Base-by-base conservation (phyloP, 2,329 filamentous ascomycete genomes). In the Colletotrichum sp. region DNA sequence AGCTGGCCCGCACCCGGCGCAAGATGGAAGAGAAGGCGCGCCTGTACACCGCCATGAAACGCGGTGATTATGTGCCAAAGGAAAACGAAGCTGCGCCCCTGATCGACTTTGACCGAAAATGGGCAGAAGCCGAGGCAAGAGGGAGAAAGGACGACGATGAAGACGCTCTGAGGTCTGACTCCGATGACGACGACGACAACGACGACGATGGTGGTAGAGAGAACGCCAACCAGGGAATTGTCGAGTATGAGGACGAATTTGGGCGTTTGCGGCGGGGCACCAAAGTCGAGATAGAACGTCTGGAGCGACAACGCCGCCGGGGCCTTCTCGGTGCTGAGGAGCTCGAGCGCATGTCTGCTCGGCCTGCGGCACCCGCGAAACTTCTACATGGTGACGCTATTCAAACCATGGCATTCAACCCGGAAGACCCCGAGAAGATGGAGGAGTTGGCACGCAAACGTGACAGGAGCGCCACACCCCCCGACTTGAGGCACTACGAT, bases 41-140 rank as follows among this genome's bases (percentile, higher is more conserved):
- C 6, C 86, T 97, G 3, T 99, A 99, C 85, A 93, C 94, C 8
- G 94, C 95, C 49, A 94, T 99, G 92, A 98, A 98, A 85, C 91
- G 95, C 39, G 96, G 96, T n/a, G 94, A 98, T 82, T 93, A 95
- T 84, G 88, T 95, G n/a, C 88, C 90, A 18, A 90, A 90, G 71
- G 91, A 94, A 79, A 91, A 93, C 82, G 88, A 91, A 79, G 87
- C 91, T 57, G 91, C 93, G 79, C 90, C 91, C 28, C 90, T 98
- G 30, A 94, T 99, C 4, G 96, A 99, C 86, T 99, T 99, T 84
- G 97, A 99, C 85, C 90, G 94, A 77, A 99, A 99, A 86, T 99
- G 97, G 96, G 95, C 94, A 0, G 95, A 98, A 82, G 87, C 88
- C 28, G 88, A 92, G 71, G 94, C 82, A 77, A 80, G 83, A 28